These are phyloP conservation scores for Rhizopus delemar DNA, from an alignment of 371 early-diverging fungal species.

Conservation along the genomic window DNA sequence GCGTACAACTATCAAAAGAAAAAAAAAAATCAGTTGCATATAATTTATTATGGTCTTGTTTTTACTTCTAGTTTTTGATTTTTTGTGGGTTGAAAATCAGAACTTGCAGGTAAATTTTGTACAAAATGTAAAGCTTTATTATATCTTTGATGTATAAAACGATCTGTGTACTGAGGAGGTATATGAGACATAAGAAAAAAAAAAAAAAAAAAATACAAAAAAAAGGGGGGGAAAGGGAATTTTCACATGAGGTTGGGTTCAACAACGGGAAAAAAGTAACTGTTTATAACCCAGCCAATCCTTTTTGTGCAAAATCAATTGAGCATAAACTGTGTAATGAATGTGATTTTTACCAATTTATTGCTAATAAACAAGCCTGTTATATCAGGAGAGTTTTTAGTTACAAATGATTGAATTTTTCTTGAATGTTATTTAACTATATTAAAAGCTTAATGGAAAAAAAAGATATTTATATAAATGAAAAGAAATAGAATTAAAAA, in stretches of 20 bases:
- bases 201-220: not conserved
- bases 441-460: no score
- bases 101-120: constrained; percentile 34
- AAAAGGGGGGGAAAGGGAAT: not conserved
- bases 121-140: constrained; percentile 42
- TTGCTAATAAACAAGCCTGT: no score
- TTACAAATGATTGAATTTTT: no score
- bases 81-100: constrained; percentile 43
- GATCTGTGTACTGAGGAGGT: constrained; percentile 31
- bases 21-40: not conserved
- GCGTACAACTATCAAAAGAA: constrained; percentile 39
- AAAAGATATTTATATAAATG: no score
- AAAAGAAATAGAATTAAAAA: no score
- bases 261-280: no score
- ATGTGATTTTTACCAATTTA: constrained; percentile 40
- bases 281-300: constrained; percentile 8
- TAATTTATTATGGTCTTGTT: not conserved
- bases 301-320: constrained; percentile 72
- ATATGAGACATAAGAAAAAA: constrained; percentile 21
- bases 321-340: constrained; percentile 77
- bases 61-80: constrained; percentile 45
- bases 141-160: constrained; percentile 31
- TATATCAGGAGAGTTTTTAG: no score
- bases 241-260: constrained; percentile 1
- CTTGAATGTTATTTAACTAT: no score